Percentiles rank a stretch among this genome's conserved stretches.
These are phyloP conservation scores for Diversispora epigaea DNA, from an alignment of 192 early-diverging fungal species.

Conservation along the genomic window DNA sequence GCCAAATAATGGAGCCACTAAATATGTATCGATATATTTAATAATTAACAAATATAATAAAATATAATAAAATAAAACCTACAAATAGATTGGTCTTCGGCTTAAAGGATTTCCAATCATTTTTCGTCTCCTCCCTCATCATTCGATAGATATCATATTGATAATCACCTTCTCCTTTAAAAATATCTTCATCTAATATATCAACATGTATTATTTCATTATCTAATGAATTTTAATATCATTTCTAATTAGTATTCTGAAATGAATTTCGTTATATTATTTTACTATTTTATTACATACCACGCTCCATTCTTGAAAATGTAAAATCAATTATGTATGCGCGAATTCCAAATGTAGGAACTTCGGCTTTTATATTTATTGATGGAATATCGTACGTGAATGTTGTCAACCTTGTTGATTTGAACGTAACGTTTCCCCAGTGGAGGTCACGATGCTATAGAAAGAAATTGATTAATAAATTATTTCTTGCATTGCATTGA, in stretches of 20 bases:
- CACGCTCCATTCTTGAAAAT: conserved; percentile 57
- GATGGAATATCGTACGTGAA: conserved; percentile 14
- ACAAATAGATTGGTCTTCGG: conserved; percentile 53
- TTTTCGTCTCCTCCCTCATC: conserved; percentile 52
- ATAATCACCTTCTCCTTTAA: conserved; percentile 59
- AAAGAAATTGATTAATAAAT: too few species aligned
- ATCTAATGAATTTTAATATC: neutral
- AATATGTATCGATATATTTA: neutral
- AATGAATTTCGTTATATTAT: neutral
- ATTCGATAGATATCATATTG: conserved; percentile 74
- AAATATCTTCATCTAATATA: conserved; percentile 54
- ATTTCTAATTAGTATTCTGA: neutral
- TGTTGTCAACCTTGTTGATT: conserved; percentile 24
- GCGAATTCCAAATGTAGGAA: conserved; percentile 63
- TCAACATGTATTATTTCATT: conserved; percentile 54
- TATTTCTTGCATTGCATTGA: neutral
- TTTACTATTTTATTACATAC: conserved; percentile 18
- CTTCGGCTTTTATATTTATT: conserved; percentile 11
- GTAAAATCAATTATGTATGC: conserved; percentile 76
- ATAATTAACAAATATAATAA: neutral
- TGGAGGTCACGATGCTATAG: conserved; percentile 73
- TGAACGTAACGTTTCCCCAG: conserved; percentile 74
- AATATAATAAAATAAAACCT: conserved; percentile 22
- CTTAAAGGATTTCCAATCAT: conserved; percentile 47
- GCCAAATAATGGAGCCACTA: conserved; percentile 54